A percentile compares a stretch with the other conserved stretches of the same genome.
These are phyloP conservation scores for Pinus taeda DNA, from an alignment of 75 land plant species.

Conservation along the genomic window DNA sequence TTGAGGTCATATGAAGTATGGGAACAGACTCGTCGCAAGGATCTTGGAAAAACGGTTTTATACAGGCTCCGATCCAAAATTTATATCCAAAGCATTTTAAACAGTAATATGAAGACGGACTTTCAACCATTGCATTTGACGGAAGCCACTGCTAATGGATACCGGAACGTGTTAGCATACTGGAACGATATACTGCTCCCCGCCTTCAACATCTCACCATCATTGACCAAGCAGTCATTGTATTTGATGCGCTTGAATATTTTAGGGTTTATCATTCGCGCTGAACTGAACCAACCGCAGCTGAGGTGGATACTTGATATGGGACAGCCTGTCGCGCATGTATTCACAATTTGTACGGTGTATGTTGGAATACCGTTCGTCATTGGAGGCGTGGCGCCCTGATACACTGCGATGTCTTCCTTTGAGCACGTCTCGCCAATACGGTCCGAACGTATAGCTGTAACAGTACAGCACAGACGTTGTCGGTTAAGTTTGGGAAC, in stretches of 20 bases:
- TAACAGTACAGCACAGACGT: not conserved
- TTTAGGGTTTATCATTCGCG: constrained; percentile 55
- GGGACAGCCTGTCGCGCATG: constrained; percentile 46
- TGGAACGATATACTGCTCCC: constrained; percentile 52
- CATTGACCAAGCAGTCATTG: constrained; percentile 72
- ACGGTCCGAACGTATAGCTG: constrained; percentile 12
- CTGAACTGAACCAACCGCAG: constrained; percentile 84
- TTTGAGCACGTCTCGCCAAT: constrained; percentile 57
- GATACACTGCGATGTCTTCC: constrained; percentile 65
- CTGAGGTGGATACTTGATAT: constrained; percentile 52
- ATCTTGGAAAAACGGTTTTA: no score
- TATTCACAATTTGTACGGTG: constrained; percentile 77
- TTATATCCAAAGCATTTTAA: no score
- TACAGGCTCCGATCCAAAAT: no score
- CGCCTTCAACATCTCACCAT: constrained; percentile 39
- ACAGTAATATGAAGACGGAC: no score
- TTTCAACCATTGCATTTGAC: constrained; percentile 10
- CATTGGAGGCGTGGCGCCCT: constrained; percentile 67
- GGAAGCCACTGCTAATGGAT: constrained; percentile 53
- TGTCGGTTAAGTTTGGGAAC: no score
- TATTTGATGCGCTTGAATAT: constrained; percentile 51
- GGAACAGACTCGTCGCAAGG: no score
- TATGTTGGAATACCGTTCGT: constrained; percentile 89
- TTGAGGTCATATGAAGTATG: no score
- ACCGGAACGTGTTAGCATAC: constrained; percentile 64